Percentiles rank a stretch among this genome's conserved stretches.
These are phyloP conservation scores for Globisporangium radiosum DNA, from an alignment of 352 stramenopile species.

Conservation along the genomic window DNA sequence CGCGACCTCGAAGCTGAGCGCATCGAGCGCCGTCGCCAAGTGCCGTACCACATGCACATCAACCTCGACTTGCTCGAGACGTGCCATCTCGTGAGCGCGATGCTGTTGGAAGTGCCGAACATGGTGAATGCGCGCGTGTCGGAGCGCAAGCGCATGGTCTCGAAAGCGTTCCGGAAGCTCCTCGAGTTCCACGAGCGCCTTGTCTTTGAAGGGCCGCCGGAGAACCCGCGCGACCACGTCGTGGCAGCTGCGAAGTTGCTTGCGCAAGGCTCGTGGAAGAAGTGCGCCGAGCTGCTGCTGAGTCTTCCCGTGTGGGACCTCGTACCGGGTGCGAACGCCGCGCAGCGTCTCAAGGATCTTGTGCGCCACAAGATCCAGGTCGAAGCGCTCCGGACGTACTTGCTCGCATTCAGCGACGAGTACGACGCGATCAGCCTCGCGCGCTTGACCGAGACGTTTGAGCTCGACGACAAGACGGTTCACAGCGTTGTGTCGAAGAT, in stretches of 20 bases:
- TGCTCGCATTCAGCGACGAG: slow-evolving; percentile 93
- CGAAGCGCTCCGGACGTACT: slow-evolving; percentile 94
- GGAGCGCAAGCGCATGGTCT: slow-evolving; percentile 88
- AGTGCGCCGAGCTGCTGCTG: slow-evolving; percentile 83
- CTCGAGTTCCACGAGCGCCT: slow-evolving; percentile 87
- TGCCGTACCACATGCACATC: slow-evolving; percentile 99
- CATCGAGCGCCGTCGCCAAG: slow-evolving; percentile 93
- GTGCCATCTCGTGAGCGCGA: slow-evolving; percentile 96
- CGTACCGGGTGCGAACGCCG: slow-evolving; percentile 85
- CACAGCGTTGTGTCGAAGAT: slow-evolving; percentile 99
- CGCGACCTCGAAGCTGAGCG: slow-evolving; percentile 97
- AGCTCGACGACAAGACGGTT: slow-evolving; percentile 93
- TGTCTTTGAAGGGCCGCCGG: slow-evolving; percentile 96
- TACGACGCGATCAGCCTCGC: slow-evolving; percentile 95
- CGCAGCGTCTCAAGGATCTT: slow-evolving; percentile 86
- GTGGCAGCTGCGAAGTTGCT: slow-evolving; percentile 94
- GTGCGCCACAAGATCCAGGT: slow-evolving; percentile 94
- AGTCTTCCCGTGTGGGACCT: slow-evolving; percentile 94
- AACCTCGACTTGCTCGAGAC: slow-evolving; percentile 98
- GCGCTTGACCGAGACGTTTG: slow-evolving; percentile 97
- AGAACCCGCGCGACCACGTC: slow-evolving; percentile 97
- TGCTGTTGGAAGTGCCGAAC: slow-evolving; percentile 98
- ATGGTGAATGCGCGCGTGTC: slow-evolving; percentile 88
- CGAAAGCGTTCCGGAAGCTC: slow-evolving; percentile 93
- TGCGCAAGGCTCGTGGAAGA: slow-evolving; percentile 94